These are phyloP conservation scores for Populus hybrid DNA, from an alignment of 441 rosid genomes.

Conservation along the genomic window DNA sequence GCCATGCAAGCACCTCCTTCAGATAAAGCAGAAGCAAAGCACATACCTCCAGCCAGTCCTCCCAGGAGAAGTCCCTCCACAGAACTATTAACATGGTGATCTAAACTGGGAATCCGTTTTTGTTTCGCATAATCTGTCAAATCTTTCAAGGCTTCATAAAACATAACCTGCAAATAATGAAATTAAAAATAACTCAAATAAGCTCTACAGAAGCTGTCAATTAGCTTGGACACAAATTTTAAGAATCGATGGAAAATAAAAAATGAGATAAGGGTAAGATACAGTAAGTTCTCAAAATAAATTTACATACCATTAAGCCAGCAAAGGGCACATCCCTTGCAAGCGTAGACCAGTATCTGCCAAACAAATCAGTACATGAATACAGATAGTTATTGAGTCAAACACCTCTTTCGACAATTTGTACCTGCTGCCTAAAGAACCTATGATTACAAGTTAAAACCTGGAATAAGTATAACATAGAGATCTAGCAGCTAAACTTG, in stretches of 20 bases:
- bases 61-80: constrained; percentile 80
- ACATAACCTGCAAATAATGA: constrained; percentile 59
- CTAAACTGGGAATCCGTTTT: constrained; percentile 46
- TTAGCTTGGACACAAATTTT: neutral
- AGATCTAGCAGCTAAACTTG: neutral
- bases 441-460: neutral
- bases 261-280: neutral
- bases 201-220: neutral
- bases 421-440: neutral
- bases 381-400: neutral
- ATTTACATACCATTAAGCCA: constrained; percentile 74
- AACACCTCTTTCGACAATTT: neutral
- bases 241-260: neutral
- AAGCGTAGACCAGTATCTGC: constrained; percentile 84
- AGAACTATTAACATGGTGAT: constrained; percentile 40
- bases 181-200: neutral
- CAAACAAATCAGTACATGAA: constrained; percentile 24
- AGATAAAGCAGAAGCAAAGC: constrained; percentile 15
- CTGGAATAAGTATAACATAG: neutral
- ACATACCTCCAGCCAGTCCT: constrained; percentile 94
- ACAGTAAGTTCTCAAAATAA: neutral
- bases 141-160: constrained; percentile 79
- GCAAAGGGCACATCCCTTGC: constrained; percentile 96
- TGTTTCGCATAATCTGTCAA: constrained; percentile 51
- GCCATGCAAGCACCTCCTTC: neutral